Base-by-base conservation (phyloP, 805 yeast genomes). In the Candida coquimbonensis region DNA sequence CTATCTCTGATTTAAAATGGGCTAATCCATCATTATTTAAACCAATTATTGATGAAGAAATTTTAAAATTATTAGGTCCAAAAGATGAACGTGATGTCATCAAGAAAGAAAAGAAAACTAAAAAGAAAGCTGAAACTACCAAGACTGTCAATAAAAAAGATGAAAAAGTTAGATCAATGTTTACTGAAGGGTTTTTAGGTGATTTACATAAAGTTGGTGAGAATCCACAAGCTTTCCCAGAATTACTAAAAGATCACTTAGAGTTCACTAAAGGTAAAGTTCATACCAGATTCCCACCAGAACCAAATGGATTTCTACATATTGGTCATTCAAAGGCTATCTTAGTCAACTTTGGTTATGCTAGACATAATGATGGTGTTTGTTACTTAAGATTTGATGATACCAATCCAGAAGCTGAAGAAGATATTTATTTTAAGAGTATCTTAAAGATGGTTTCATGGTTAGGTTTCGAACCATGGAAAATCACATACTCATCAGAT, bases 361-460 rank as follows among this genome's bases (percentile, higher is more conserved):
- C 99, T 36, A 83, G 85, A 62, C 83, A 71, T 68, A 74, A 89
- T 64, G 75, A 78, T 50, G 99, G 99, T 52, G 73, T 78, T 44
- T 93, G 99, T 66, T 88, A 89, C 63, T 75, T 93, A 64, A 78
- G 99, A 65, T 93, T 80, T 58, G 99, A 93, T 66, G 99, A 93
- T 63, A 93, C 99, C 32, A 93, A 93, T 61, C 99, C 99, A 2
- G 99, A 93, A 68, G 96, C 97, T 39, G 99, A 93, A 69, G 97
- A 93, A 56, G 96, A 89, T 55, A 79, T 80, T 45, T 93, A 85
- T 64, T 88, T 93, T 66, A 80, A 78, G 53, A 81, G 95, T 40
- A 93, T 93, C 50, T 71, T 78, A 60, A 81, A 81, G 51, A 87
- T 91, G 79, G 84, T 93, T 43, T 74, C 75, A 49, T 93, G 99